Percentiles rank a stretch among this genome's conserved stretches.
These are phyloP conservation scores for Heimioporus retisporus DNA, from an alignment of 1,284 basidiomycete genomes.

Conservation along the genomic window DNA sequence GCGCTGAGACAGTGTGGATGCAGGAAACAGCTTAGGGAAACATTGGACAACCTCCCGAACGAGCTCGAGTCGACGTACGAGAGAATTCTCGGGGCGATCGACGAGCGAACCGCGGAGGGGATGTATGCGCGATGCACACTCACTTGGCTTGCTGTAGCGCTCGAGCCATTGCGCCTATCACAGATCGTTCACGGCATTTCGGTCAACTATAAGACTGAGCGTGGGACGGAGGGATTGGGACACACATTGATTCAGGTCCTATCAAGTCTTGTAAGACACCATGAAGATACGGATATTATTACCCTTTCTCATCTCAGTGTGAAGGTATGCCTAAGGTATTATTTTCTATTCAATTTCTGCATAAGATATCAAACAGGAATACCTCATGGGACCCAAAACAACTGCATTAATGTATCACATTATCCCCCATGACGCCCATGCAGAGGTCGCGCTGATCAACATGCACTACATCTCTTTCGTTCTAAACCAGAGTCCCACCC, in stretches of 20 bases:
- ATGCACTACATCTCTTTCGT: constrained; percentile 4
- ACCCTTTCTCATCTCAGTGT: constrained; percentile 2
- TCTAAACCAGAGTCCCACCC: neutral
- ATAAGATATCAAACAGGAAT: constrained; percentile 4
- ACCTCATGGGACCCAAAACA: neutral
- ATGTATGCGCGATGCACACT: too few relatives aligned
- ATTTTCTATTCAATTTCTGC: neutral
- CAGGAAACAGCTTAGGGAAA: neutral
- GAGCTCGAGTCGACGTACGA: constrained; percentile 8
- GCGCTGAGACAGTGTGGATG: constrained; percentile 8
- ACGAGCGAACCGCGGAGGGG: constrained; percentile 2
- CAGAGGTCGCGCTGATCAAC: neutral
- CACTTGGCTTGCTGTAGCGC: too few relatives aligned
- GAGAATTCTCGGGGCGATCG: constrained; percentile 6
- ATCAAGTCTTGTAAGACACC: constrained; percentile 11
- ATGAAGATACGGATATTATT: constrained; percentile 4
- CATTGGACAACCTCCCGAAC: neutral
- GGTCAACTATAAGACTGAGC: neutral
- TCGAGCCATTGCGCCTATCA: too few relatives aligned
- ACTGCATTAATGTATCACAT: constrained; percentile 3
- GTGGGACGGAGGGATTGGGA: neutral
- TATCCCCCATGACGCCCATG: constrained; percentile 2
- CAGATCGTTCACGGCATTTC: constrained; percentile 1
- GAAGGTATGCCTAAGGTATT: neutral
- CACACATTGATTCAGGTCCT: neutral